Evolutionary conservation across 768 basidiomycete species (phyloP).

Genomic region (Nevesoporus exiguus): DNA sequence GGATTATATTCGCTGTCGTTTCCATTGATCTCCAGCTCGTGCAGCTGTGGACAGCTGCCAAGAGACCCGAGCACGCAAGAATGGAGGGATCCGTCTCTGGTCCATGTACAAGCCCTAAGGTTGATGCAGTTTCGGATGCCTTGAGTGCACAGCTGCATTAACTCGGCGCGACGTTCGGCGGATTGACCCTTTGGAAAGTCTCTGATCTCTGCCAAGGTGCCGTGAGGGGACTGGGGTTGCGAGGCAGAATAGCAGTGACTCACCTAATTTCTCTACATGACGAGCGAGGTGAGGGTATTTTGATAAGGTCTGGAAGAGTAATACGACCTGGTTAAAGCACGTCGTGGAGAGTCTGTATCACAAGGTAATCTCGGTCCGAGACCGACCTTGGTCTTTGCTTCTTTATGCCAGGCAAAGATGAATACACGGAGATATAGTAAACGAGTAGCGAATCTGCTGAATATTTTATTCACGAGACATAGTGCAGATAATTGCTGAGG

Average conservation of each 20-base stretch:
- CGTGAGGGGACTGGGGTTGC: conserved; percentile 1
- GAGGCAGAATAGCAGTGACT: conserved; percentile 17
- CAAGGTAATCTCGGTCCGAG: background rate
- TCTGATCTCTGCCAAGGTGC: conserved; percentile 52
- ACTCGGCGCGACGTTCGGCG: conserved; percentile 28
- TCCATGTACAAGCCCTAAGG: conserved; percentile 69
- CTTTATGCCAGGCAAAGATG: conserved; percentile 71
- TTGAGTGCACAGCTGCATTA: conserved; percentile 39
- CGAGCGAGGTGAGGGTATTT: conserved; percentile 52
- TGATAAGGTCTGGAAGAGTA: conserved; percentile 61
- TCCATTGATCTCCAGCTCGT: conserved; percentile 72
- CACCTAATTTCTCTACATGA: conserved; percentile 58
- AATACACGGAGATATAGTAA: conserved; percentile 55
- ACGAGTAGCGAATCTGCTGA: conserved; percentile 48
- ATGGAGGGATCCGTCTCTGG: conserved; percentile 70
- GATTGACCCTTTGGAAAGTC: conserved; percentile 61
- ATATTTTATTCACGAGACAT: conserved; percentile 58
- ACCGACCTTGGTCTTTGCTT: conserved; percentile 56
- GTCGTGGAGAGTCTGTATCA: background rate
- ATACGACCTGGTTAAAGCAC: conserved; percentile 43
- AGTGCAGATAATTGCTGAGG: conserved; percentile 48
- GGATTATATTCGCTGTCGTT: conserved; percentile 50
- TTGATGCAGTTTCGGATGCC: conserved; percentile 62
- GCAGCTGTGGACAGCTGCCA: conserved; percentile 37
- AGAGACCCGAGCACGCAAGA: conserved; percentile 57